Percentiles rank a stretch among this genome's conserved stretches.
These are phyloP conservation scores for Yarrowia sp. DNA, from an alignment of 805 yeast species.

Conservation along the genomic window DNA sequence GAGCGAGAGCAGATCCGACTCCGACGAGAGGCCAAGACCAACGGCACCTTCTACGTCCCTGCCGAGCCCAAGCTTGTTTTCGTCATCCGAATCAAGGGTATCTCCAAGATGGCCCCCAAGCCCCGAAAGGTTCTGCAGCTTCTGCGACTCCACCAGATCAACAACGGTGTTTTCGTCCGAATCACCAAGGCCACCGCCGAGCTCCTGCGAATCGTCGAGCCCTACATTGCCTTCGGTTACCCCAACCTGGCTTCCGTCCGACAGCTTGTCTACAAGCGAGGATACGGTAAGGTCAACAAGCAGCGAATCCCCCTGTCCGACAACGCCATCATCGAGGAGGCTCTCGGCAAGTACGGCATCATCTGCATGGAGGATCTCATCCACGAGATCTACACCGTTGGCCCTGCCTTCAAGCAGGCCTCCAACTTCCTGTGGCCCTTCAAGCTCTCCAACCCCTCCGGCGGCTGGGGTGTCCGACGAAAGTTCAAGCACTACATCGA, in stretches of 20 bases:
- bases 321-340: conserved; percentile 72
- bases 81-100: conserved; percentile 99
- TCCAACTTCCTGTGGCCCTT: conserved; percentile 87
- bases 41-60: conserved; percentile 90
- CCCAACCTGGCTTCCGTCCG: conserved; percentile 76
- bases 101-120: conserved; percentile 97
- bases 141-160: conserved; percentile 78
- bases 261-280: conserved; percentile 81
- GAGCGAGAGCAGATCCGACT: conserved; percentile 84
- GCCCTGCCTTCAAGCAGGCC: conserved; percentile 86
- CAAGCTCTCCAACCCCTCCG: conserved; percentile 81
- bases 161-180: conserved; percentile 80
- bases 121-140: conserved; percentile 96
- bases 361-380: conserved; percentile 77
- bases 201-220: conserved; percentile 78
- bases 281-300: conserved; percentile 81
- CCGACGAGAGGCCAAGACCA: conserved; percentile 92
- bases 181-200: conserved; percentile 81
- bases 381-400: conserved; percentile 83
- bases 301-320: conserved; percentile 77
- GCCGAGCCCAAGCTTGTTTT: conserved; percentile 95
- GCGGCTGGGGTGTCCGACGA: conserved; percentile 82
- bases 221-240: conserved; percentile 83
- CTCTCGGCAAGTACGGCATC: conserved; percentile 77
- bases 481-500: conserved; percentile 84